Percentiles rank a stretch among this genome's conserved stretches.
phyloP scores from a whole-genome alignment of 2,329 filamentous ascomycete species.

The Hypoxylon sp. region DNA sequence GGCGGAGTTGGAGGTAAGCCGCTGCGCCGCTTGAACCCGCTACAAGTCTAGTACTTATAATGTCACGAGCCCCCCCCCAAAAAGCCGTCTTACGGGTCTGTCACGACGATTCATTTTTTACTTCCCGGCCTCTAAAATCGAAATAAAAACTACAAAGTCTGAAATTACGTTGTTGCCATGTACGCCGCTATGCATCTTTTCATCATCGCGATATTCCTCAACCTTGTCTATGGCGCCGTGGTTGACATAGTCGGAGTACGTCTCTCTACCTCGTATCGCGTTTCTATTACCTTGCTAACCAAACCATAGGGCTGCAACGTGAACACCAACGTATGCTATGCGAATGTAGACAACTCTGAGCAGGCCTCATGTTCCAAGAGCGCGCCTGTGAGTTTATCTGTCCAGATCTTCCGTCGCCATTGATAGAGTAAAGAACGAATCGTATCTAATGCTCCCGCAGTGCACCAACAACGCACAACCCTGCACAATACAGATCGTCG shows the following conservation, averaged over 20 bases:
- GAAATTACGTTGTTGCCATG: background rate
- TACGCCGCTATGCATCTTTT: constrained; percentile 21
- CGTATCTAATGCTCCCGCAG: constrained; percentile 12
- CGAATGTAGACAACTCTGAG: constrained; percentile 24
- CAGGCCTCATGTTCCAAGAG: constrained; percentile 18
- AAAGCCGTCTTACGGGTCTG: constrained; percentile 6
- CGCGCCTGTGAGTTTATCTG: constrained; percentile 14
- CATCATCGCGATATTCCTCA: constrained; percentile 21
- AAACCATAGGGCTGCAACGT: constrained; percentile 17
- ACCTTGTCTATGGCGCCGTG: constrained; percentile 21
- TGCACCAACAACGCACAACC: constrained; percentile 13
- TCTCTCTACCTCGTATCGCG: background rate
- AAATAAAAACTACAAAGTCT: background rate
- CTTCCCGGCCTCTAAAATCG: background rate
- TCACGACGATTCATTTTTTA: constrained; percentile 5
- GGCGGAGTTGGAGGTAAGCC: constrained; percentile 16
- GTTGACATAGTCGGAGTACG: constrained; percentile 23
- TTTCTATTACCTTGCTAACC: background rate
- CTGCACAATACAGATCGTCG: constrained; percentile 27
- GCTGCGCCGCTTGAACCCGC: constrained; percentile 15
- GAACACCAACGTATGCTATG: constrained; percentile 27
- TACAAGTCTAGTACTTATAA: constrained; percentile 6
- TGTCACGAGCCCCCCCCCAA: constrained; percentile 5
- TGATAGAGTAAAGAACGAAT: background rate
- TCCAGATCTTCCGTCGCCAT: background rate